Evolutionary conservation across 192 early-diverging fungal genomes (phyloP), one percentile per base, ranked within the genome.

Genomic region (Thoreauomyces humboldtii): DNA sequence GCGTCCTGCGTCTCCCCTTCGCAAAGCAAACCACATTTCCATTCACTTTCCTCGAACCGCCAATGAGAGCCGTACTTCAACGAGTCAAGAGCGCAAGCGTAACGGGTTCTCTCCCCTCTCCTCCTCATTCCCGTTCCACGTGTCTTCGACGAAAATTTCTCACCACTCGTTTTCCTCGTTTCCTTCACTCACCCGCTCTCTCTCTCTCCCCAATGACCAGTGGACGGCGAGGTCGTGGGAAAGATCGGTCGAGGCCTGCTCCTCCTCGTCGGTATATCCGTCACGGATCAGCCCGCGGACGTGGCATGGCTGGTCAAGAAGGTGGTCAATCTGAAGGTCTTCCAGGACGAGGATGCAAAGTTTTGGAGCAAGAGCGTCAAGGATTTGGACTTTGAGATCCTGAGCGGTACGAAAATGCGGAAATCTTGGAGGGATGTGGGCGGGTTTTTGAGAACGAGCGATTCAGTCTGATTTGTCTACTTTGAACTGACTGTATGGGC

Each of bases 271-370:
- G 69, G 69, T 19, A 62, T 70, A 17, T 7, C 60, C 11, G 54
- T 63, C 7, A 55, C 54, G n/a, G 69, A 70, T 29, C 15, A 57
- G 59, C 67, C 72, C 28, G 82, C 85, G 17, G 93, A 98, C 75
- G 72, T 92, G 37, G 91, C 91, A 22, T 94, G 87, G 65, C 88
- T 96, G 81, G 87, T 89, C 0, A 84, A 82, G 19, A 98, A 98
- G 75, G 67, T 98, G 22, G 72, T 90, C 0, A 86, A 71, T 37
- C 70, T 96, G 22, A 83, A 87, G 7, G 77, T 98, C 1, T 98
- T 92, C 61, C 80, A 86, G n/a, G 83, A 86, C 52, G 44, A 17
- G 44, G 77, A 72, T 21, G 67, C 72, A 24, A 67, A 66, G 31
- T 84, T 87, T 78, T 98, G 92, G 95, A 86, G 85, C 63, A 84